These are phyloP conservation scores for Penicillium sp. DNA, from an alignment of 2,329 filamentous ascomycete species.

Conservation along the genomic window DNA sequence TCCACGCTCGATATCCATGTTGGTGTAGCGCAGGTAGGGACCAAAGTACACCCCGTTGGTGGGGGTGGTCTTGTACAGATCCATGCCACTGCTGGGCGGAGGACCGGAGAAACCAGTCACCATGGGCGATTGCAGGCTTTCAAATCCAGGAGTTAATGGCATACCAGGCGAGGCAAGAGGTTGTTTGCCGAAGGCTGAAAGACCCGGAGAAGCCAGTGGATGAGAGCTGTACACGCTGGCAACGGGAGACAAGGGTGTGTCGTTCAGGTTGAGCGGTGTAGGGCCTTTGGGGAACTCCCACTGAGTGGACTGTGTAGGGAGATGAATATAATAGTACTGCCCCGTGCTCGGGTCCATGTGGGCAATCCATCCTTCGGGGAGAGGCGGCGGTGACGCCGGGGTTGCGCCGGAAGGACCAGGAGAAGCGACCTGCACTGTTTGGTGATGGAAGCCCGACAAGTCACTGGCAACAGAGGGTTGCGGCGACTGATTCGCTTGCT, in stretches of 20 bases:
- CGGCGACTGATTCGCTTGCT: constrained; percentile 39
- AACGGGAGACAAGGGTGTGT: constrained; percentile 78
- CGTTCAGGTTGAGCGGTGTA: constrained; percentile 81
- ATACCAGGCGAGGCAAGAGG: constrained; percentile 78
- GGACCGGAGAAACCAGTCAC: constrained; percentile 79
- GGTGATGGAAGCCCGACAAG: constrained; percentile 26
- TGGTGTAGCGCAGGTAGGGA: constrained; percentile 90
- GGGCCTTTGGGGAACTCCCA: constrained; percentile 99
- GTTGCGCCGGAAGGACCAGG: constrained; percentile 51
- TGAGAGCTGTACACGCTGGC: constrained; percentile 72
- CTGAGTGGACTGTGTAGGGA: constrained; percentile 91
- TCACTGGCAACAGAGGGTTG: constrained; percentile 37
- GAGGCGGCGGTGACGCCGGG: constrained; percentile 82
- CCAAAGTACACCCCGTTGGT: constrained; percentile 98
- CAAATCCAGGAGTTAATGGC: constrained; percentile 79
- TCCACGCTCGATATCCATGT: constrained; percentile 93
- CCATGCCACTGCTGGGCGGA: constrained; percentile 84
- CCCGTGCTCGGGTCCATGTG: constrained; percentile 94
- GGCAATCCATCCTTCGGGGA: constrained; percentile 97
- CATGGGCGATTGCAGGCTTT: constrained; percentile 77
- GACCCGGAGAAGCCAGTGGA: constrained; percentile 68
- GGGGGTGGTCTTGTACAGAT: constrained; percentile 89
- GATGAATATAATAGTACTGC: constrained; percentile 98
- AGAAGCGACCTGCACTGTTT: constrained; percentile 29
- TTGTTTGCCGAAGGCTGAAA: constrained; percentile 54